Percentiles rank a stretch among this genome's conserved stretches.
Conservation (phyloP, 192 early-diverging fungal species). For the Rhizoclosmatium sp. region DNA sequence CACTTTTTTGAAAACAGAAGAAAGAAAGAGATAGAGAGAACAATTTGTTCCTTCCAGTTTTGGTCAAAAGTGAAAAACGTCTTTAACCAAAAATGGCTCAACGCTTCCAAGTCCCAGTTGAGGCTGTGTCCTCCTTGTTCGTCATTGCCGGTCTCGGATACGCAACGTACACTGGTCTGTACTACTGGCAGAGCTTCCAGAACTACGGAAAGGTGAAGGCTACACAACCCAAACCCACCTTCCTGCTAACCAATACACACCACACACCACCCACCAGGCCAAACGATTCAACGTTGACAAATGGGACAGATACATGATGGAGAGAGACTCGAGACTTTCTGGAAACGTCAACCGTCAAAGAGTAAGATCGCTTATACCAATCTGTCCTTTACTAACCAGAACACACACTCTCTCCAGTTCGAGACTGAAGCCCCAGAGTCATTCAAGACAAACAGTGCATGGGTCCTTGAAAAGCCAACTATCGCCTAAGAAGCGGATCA, state of each 20-base stretch:
- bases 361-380: slow-evolving; percentile 37
- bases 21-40: not conserved
- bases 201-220: slow-evolving; percentile 55
- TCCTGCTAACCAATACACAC: not conserved
- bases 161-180: slow-evolving; percentile 39
- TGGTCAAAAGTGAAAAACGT: slow-evolving; percentile 1
- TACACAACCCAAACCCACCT: not conserved
- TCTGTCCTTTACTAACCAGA: not conserved
- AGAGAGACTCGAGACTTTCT: slow-evolving; percentile 60
- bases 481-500: not conserved
- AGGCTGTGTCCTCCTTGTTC: slow-evolving; percentile 50
- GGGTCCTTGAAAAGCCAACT: slow-evolving; percentile 53
- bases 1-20: too few relatives aligned
- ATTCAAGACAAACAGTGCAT: slow-evolving; percentile 60
- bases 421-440: slow-evolving; percentile 49
- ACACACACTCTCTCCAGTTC: slow-evolving; percentile 34
- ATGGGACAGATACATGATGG: slow-evolving; percentile 70
- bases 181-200: slow-evolving; percentile 51
- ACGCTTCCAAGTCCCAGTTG: slow-evolving; percentile 44
- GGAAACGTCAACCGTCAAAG: slow-evolving; percentile 65
- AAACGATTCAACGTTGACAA: slow-evolving; percentile 61
- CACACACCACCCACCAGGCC: slow-evolving; percentile 39
- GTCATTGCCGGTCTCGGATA: slow-evolving; percentile 44
- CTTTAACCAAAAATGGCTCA: slow-evolving; percentile 23
- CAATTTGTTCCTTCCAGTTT: not conserved